These are phyloP conservation scores for Backusella luteola DNA, from an alignment of 192 early-diverging fungal genomes.

Conservation along the genomic window DNA sequence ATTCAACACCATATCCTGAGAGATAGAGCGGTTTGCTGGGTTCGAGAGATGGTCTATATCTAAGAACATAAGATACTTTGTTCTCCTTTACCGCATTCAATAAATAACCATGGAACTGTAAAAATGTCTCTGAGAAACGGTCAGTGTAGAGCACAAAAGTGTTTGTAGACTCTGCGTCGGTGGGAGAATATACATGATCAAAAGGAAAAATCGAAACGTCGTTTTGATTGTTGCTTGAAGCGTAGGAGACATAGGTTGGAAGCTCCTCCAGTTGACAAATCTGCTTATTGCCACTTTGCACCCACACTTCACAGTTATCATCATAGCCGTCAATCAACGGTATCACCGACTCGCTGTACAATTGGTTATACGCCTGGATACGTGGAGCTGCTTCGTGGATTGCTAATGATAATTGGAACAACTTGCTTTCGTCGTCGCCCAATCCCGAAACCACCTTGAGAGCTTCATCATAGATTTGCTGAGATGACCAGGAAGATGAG, in stretches of 20 bases:
- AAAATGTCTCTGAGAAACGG: constrained; percentile 56
- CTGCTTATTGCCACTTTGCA: constrained; percentile 69
- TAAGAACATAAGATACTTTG: constrained; percentile 62
- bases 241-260: constrained; percentile 25
- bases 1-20: constrained; percentile 90
- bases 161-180: constrained; percentile 1
- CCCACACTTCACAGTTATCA: constrained; percentile 58
- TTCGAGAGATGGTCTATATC: constrained; percentile 51
- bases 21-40: constrained; percentile 48
- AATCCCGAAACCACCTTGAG: constrained; percentile 48
- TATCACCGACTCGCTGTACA: constrained; percentile 72
- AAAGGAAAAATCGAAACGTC: constrained; percentile 42
- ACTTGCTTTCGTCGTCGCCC: constrained; percentile 51
- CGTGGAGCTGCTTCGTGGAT: constrained; percentile 71
- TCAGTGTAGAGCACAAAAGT: constrained; percentile 79
- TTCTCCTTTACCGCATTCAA: constrained; percentile 43
- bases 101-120: constrained; percentile 55
- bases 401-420: constrained; percentile 70
- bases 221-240: background rate
- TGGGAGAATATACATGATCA: constrained; percentile 56
- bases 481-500: constrained; percentile 23
- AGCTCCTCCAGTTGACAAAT: constrained; percentile 55
- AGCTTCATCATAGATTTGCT: constrained; percentile 48
- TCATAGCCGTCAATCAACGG: constrained; percentile 52
- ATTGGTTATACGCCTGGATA: constrained; percentile 82